Conservation (phyloP, 23 red algal genomes). For the Chondrus crispus region DNA sequence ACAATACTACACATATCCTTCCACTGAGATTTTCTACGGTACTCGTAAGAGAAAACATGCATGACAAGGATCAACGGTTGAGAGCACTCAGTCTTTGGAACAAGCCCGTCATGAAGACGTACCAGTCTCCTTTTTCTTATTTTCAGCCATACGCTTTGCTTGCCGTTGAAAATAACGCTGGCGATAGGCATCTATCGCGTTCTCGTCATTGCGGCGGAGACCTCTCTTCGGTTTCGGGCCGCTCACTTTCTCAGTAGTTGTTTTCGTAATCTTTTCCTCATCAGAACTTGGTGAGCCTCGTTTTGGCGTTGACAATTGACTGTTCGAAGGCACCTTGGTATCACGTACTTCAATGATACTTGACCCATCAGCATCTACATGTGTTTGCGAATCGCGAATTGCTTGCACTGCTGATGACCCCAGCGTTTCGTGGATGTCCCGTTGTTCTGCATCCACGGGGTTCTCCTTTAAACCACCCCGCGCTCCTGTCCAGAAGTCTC, state of each 20-base stretch:
- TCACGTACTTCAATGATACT: background rate
- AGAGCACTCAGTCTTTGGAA: too few species aligned
- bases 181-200: slow-evolving; percentile 46
- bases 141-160: too few species aligned
- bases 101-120: too few species aligned
- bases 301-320: background rate
- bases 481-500: too few species aligned
- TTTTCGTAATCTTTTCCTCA: background rate
- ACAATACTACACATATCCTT: too few species aligned
- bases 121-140: too few species aligned
- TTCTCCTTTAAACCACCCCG: too few species aligned
- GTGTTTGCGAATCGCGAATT: background rate
- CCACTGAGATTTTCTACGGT: too few species aligned
- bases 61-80: too few species aligned
- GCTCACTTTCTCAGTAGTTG: background rate
- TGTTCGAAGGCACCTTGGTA: background rate
- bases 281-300: background rate
- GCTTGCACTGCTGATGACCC: background rate
- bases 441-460: background rate
- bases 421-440: background rate
- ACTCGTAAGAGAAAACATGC: too few species aligned
- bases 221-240: slow-evolving; percentile 19
- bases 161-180: slow-evolving; percentile 38
- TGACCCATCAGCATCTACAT: background rate
- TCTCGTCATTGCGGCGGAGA: slow-evolving; percentile 28